Evolutionary conservation across 2,329 filamentous ascomycete genomes (phyloP), one percentile per base, ranked within the genome.

Genomic region (Monilinia fructigena): DNA sequence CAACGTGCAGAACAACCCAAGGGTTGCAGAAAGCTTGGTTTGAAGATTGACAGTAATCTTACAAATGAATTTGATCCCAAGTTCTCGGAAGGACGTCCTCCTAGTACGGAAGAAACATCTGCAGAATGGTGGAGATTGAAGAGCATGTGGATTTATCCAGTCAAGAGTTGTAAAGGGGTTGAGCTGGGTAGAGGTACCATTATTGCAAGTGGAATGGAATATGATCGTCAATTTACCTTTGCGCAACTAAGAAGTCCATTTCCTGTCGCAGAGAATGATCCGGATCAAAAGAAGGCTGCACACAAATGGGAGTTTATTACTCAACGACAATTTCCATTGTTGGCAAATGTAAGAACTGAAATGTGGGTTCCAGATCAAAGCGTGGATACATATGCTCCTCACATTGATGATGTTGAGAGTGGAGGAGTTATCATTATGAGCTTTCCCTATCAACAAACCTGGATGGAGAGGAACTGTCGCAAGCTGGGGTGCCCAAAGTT

Each of bases 141-240:
- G 76, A 90, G 89, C 65, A 80, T 96, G 62, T 89, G 88, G 79
- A 84, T 93, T 68, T 94, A 95, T 76, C 93, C 93, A 0, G 79
- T 97, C 76, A 94, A 96, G 79, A 92, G 90, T 66, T 96, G 92
- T 76, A 82, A 80, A 66, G 90, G 89, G 38, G 86, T 96, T 65
- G 91, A 95, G 78, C 78, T 97, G 56, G 79, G 84, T 62, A 79
- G 82, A 68, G 85, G 85, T 68, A 83, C 85, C 64, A 82, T 95
- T 20, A 78, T 91, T 55, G 80, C 85, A 7, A 86, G 85, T 2
- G 92, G 93, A 2, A 82, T 96, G 66, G 85, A 89, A 75, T 90
- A 89, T 77, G 93, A 97, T 78, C 86, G 92, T 7, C 85, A 94
- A 71, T 96, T 93, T 80, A 89, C 87, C 58, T 91, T 97, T 75